Conservation (phyloP, 176 grass and related monocot species). For the Oryza meridionalis region DNA sequence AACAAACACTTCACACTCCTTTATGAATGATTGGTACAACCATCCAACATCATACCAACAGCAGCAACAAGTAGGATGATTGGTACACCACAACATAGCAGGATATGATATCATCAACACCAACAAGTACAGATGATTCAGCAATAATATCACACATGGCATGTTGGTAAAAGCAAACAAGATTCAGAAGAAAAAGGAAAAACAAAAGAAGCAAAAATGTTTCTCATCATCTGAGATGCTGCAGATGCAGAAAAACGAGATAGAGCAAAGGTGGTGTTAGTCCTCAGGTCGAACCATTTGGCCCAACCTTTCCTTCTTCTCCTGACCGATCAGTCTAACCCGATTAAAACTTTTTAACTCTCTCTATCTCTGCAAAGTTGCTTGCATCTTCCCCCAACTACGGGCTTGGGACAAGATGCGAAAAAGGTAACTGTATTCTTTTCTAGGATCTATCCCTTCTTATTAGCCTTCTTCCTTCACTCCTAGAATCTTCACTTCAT, state of each 20-base stretch:
- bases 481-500: slow-evolving; percentile 27
- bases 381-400: slow-evolving; percentile 25
- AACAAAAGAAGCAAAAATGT: slow-evolving; percentile 43
- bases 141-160: not conserved
- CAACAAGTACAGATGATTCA: not conserved
- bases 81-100: not conserved
- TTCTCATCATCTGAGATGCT: slow-evolving; percentile 34
- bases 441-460: slow-evolving; percentile 52
- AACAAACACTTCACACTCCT: not conserved
- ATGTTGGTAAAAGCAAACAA: not conserved
- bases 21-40: not conserved
- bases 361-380: slow-evolving; percentile 32
- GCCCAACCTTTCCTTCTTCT: slow-evolving; percentile 35
- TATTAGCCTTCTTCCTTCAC: slow-evolving; percentile 45
- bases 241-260: slow-evolving; percentile 44
- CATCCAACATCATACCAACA: not conserved
- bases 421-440: slow-evolving; percentile 40
- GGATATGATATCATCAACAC: not conserved
- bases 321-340: slow-evolving; percentile 45
- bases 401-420: slow-evolving; percentile 11
- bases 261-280: slow-evolving; percentile 16
- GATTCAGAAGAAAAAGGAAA: slow-evolving; percentile 1
- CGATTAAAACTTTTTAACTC: slow-evolving; percentile 23
- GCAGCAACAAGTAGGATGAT: too few relatives aligned
- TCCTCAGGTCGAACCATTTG: slow-evolving; percentile 46